phyloP scores from a whole-genome alignment of 2,329 filamentous ascomycete species.

The Neofusicoccum sp. region DNA sequence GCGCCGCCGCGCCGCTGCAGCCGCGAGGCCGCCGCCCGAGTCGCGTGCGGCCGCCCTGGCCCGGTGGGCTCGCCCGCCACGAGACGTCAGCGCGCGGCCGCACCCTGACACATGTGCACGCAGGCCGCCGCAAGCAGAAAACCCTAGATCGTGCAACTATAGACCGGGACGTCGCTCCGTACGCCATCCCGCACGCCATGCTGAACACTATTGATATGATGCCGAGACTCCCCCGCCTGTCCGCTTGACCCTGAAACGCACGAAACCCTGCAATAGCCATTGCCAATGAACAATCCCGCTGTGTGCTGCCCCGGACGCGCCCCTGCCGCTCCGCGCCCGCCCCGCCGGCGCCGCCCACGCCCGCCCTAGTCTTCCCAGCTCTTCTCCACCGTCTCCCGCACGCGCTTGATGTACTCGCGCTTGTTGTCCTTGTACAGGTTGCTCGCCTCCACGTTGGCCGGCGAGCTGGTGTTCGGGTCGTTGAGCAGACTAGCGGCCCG shows the following conservation, averaged over 20 bases:
- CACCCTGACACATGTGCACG: not conserved
- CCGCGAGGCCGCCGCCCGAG: not conserved
- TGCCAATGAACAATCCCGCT: not conserved
- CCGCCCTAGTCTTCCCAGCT: slow-evolving; percentile 88
- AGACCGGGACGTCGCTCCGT: slow-evolving; percentile 13
- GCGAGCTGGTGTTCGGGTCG: slow-evolving; percentile 97
- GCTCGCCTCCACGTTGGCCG: slow-evolving; percentile 95
- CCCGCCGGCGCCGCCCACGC: not conserved
- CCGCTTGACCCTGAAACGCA: slow-evolving; percentile 12
- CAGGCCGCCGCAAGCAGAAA: not conserved
- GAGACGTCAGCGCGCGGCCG: not conserved
- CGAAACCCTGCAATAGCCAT: slow-evolving; percentile 4
- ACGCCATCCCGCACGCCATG: slow-evolving; percentile 17
- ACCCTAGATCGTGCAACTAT: not conserved
- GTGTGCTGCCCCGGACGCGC: too few species aligned
- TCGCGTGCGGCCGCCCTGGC: not conserved
- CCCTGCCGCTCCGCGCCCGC: not conserved
- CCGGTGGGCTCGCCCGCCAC: slow-evolving; percentile 5
- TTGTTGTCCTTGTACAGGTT: slow-evolving; percentile 98
- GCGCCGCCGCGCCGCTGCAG: not conserved
- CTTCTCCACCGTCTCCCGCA: slow-evolving; percentile 96
- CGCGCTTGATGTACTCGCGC: slow-evolving; percentile 92
- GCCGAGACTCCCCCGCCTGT: not conserved
- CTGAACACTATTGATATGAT: not conserved
- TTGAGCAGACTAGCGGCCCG: slow-evolving; percentile 72